phyloP scores from a whole-genome alignment of 108 stramenopile genomes.

The Cylindrotheca closterium region DNA sequence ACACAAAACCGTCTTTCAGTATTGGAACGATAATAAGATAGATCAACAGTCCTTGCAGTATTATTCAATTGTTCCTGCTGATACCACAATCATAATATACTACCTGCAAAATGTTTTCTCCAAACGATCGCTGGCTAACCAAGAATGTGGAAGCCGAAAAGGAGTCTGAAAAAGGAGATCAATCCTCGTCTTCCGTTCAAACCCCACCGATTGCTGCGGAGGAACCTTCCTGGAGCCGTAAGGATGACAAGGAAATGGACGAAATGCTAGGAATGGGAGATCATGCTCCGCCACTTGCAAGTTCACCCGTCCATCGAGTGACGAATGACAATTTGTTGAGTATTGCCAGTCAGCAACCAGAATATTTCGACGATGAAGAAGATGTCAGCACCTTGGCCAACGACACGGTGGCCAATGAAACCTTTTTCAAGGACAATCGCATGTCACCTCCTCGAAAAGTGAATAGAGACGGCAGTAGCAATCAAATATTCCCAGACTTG shows the following conservation, averaged over 20 bases:
- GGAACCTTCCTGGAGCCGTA: neutral
- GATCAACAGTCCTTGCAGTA: too few species aligned
- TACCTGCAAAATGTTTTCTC: neutral
- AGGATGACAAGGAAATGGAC: neutral
- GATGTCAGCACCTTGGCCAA: neutral
- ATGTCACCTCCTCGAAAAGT: neutral
- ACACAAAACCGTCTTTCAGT: too few species aligned
- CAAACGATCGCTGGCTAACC: neutral
- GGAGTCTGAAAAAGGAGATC: neutral
- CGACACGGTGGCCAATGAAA: neutral
- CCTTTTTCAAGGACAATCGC: constrained; percentile 9
- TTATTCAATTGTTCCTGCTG: too few species aligned
- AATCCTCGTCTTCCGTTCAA: too few species aligned
- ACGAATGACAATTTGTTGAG: neutral
- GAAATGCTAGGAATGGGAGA: neutral
- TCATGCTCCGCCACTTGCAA: neutral
- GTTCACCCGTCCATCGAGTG: neutral
- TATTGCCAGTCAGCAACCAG: neutral
- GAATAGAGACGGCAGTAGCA: neutral
- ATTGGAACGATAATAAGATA: too few species aligned
- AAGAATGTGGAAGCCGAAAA: neutral
- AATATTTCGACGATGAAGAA: neutral
- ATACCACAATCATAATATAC: too few species aligned
- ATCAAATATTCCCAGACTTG: neutral
- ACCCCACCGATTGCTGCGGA: neutral